These are phyloP conservation scores for Aspergillus hortae DNA, from an alignment of 2,329 filamentous ascomycete species.

Conservation along the genomic window DNA sequence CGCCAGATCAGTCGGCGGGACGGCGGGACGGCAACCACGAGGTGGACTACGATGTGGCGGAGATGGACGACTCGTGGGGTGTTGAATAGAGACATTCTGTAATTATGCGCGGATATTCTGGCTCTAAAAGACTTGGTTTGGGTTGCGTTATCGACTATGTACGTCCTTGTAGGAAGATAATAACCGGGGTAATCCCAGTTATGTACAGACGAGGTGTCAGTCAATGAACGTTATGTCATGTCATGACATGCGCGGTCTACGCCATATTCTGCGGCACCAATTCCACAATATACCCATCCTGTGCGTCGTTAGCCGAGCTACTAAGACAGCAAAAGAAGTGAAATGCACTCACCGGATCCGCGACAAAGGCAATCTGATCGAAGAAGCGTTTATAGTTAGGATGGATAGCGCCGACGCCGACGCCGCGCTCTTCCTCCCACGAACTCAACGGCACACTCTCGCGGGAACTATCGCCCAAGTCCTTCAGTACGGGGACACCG, in stretches of 20 bases:
- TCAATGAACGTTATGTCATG: too few relatives aligned
- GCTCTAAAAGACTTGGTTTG: too few relatives aligned
- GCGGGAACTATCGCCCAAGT: slow-evolving; percentile 26
- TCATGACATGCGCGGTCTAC: not conserved
- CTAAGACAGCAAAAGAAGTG: not conserved
- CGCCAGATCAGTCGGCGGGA: slow-evolving; percentile 12
- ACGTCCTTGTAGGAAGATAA: not conserved
- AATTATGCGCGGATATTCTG: too few relatives aligned
- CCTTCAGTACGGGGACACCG: slow-evolving; percentile 35
- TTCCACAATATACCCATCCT: slow-evolving; percentile 36
- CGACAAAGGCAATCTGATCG: slow-evolving; percentile 36
- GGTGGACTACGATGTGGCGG: slow-evolving; percentile 51
- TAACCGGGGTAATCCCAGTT: too few relatives aligned
- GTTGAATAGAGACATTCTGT: not conserved
- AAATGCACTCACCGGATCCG: slow-evolving; percentile 32
- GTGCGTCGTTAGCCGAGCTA: not conserved
- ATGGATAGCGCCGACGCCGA: slow-evolving; percentile 33
- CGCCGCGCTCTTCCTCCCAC: slow-evolving; percentile 32
- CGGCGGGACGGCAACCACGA: slow-evolving; percentile 28
- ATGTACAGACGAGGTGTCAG: too few relatives aligned
- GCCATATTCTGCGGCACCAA: slow-evolving; percentile 26
- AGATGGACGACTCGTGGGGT: slow-evolving; percentile 46
- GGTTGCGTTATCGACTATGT: not conserved
- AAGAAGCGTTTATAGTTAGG: slow-evolving; percentile 32
- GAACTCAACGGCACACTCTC: slow-evolving; percentile 29